These are phyloP conservation scores for Penicillium sp. DNA, from an alignment of 2,329 filamentous ascomycete genomes.

Conservation along the genomic window DNA sequence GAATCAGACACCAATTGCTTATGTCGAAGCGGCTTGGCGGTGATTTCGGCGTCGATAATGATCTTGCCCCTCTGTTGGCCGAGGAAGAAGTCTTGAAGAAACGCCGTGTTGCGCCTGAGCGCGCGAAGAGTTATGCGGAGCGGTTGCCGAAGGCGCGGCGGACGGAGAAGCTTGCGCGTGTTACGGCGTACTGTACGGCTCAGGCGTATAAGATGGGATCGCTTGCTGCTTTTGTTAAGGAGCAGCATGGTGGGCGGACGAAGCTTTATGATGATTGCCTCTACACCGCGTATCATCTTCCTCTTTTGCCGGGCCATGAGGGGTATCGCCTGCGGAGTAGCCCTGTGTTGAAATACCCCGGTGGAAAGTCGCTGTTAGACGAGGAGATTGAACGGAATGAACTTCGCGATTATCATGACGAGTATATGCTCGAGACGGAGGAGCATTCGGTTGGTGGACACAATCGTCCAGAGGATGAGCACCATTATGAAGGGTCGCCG, in stretches of 20 bases:
- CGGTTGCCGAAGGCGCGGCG: slow-evolving; percentile 83
- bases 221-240: slow-evolving; percentile 84
- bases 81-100: slow-evolving; percentile 64
- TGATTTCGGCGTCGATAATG: slow-evolving; percentile 58
- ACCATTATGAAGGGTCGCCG: slow-evolving; percentile 21
- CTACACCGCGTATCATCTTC: slow-evolving; percentile 92
- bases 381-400: slow-evolving; percentile 96
- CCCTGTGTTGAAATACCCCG: slow-evolving; percentile 86
- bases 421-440: slow-evolving; percentile 71
- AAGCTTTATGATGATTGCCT: slow-evolving; percentile 98
- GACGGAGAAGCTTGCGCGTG: slow-evolving; percentile 79
- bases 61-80: slow-evolving; percentile 48
- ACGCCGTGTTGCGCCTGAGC: slow-evolving; percentile 47
- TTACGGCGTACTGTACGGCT: slow-evolving; percentile 95
- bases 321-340: slow-evolving; percentile 87
- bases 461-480: slow-evolving; percentile 31
- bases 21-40: slow-evolving; percentile 39
- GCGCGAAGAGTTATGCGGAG: slow-evolving; percentile 89
- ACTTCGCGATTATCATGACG: slow-evolving; percentile 81
- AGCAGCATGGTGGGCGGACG: slow-evolving; percentile 83
- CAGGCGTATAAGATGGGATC: slow-evolving; percentile 87
- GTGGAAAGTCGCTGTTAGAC: slow-evolving; percentile 87
- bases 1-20: slow-evolving; percentile 32
- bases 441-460: slow-evolving; percentile 45
- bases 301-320: slow-evolving; percentile 77